These are phyloP conservation scores for Salix udensis DNA, from an alignment of 345 rosid genomes.

Conservation along the genomic window DNA sequence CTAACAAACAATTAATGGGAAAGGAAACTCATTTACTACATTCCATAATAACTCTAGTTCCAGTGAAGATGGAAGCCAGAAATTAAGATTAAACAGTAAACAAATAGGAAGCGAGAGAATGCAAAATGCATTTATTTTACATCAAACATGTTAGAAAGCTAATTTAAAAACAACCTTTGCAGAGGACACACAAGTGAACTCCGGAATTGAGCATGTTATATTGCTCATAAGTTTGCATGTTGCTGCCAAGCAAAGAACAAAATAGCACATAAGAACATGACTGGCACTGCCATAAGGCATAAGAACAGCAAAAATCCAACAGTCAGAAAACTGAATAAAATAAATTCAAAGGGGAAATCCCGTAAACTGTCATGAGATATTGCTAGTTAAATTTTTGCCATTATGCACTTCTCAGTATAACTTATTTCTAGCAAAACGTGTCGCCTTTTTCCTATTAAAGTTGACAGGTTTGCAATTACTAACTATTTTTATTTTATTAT, in stretches of 20 bases:
- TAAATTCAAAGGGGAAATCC: background rate
- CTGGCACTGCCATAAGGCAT: background rate
- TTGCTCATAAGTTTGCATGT: slow-evolving; percentile 81
- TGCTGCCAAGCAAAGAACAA: slow-evolving; percentile 45
- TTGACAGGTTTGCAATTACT: background rate
- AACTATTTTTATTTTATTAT: background rate
- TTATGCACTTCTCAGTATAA: background rate
- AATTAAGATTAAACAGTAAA: background rate
- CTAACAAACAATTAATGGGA: background rate
- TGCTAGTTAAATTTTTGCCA: background rate
- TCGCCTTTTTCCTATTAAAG: background rate
- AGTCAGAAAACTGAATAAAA: background rate
- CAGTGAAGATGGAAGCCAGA: background rate
- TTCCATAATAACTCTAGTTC: background rate
- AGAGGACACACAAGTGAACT: slow-evolving; percentile 81
- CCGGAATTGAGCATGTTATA: slow-evolving; percentile 76
- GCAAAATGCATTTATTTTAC: background rate
- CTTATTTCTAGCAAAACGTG: background rate
- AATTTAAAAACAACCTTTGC: slow-evolving; percentile 63
- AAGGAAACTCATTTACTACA: background rate
- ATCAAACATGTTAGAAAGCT: slow-evolving; percentile 4
- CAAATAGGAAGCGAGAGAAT: background rate
- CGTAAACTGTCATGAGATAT: background rate
- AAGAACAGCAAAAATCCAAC: background rate
- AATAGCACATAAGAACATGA: background rate